phyloP scores from a whole-genome alignment of 108 stramenopile genomes.

The Seminavis robusta region DNA sequence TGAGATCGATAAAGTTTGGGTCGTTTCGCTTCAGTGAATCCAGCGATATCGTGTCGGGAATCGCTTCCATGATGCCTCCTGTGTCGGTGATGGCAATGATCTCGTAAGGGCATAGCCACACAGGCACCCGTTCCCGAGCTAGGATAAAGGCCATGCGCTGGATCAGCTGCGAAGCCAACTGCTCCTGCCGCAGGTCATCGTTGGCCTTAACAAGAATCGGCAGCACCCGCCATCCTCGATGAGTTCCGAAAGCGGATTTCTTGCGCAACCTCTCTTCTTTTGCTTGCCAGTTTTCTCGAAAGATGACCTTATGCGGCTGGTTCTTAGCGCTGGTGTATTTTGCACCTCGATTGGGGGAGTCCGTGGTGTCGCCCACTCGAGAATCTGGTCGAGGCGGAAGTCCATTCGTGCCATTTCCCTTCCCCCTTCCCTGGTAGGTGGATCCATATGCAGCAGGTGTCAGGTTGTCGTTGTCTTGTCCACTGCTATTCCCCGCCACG shows the following conservation, averaged over 20 bases:
- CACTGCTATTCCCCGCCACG: too few species aligned
- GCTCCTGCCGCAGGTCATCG: slow-evolving; percentile 97
- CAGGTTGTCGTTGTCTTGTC: too few species aligned
- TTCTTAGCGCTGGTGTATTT: slow-evolving; percentile 9
- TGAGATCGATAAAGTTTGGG: slow-evolving; percentile 72
- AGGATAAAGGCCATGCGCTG: slow-evolving; percentile 84
- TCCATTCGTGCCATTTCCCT: too few species aligned
- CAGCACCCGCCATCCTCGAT: slow-evolving; percentile 89
- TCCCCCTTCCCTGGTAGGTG: too few species aligned
- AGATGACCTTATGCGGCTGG: slow-evolving; percentile 77
- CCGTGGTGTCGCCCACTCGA: too few species aligned
- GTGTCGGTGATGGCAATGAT: slow-evolving; percentile 88
- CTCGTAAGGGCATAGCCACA: slow-evolving; percentile 94
- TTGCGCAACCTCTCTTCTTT: slow-evolving; percentile 86
- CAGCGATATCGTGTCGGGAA: slow-evolving; percentile 92
- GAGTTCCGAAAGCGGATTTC: slow-evolving; percentile 73
- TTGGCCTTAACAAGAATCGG: slow-evolving; percentile 96
- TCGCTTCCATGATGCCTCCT: slow-evolving; percentile 94
- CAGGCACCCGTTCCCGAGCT: slow-evolving; percentile 78
- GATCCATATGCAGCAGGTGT: too few species aligned
- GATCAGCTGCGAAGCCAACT: slow-evolving; percentile 91
- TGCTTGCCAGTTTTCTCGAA: slow-evolving; percentile 91
- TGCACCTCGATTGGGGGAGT: too few species aligned
- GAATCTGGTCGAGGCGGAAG: too few species aligned
- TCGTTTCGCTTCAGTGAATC: slow-evolving; percentile 90